These are phyloP conservation scores for Panicum miliaceum DNA, from an alignment of 176 grass and related monocot genomes.

Conservation along the genomic window DNA sequence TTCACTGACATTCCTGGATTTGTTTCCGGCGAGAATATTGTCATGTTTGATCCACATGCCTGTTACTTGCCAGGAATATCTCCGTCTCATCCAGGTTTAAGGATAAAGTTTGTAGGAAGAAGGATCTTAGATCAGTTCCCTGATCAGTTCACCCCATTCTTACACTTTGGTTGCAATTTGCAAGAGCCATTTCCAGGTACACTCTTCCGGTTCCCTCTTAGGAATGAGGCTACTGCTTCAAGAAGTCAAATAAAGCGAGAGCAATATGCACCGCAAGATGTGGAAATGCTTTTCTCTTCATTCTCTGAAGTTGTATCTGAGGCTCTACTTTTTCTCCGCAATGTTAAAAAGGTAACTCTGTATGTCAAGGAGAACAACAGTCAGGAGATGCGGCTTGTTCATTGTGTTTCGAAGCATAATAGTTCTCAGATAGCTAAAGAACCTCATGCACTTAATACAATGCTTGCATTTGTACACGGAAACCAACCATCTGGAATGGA, in stretches of 20 bases:
- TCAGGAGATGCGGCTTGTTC: conserved; percentile 79
- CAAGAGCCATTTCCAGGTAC: conserved; percentile 93
- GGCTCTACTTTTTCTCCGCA: conserved; percentile 86
- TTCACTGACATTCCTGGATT: conserved; percentile 99
- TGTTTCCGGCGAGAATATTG: conserved; percentile 98
- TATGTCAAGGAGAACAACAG: conserved; percentile 85
- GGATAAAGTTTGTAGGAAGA: conserved; percentile 90
- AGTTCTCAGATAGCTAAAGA: conserved; percentile 57
- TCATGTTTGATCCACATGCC: conserved; percentile 98
- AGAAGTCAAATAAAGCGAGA: conserved; percentile 98
- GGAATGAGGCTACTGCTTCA: conserved; percentile 77
- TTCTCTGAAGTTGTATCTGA: conserved; percentile 91
- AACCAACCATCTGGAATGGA: conserved; percentile 72
- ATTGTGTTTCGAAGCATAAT: conserved; percentile 69
- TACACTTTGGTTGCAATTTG: conserved; percentile 93
- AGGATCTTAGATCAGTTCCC: conserved; percentile 96
- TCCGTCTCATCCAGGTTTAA: conserved; percentile 93
- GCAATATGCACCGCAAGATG: conserved; percentile 88
- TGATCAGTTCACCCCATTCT: conserved; percentile 93
- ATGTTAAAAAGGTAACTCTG: conserved; percentile 82
- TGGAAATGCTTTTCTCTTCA: conserved; percentile 83
- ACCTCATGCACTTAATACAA: conserved; percentile 64
- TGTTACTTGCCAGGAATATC: conserved; percentile 95
- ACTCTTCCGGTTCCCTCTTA: conserved; percentile 95
- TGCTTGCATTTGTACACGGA: conserved; percentile 86